Percentiles rank a stretch among this genome's conserved stretches.
Conservation (phyloP, 768 basidiomycete species). For the Suillus placidus region DNA sequence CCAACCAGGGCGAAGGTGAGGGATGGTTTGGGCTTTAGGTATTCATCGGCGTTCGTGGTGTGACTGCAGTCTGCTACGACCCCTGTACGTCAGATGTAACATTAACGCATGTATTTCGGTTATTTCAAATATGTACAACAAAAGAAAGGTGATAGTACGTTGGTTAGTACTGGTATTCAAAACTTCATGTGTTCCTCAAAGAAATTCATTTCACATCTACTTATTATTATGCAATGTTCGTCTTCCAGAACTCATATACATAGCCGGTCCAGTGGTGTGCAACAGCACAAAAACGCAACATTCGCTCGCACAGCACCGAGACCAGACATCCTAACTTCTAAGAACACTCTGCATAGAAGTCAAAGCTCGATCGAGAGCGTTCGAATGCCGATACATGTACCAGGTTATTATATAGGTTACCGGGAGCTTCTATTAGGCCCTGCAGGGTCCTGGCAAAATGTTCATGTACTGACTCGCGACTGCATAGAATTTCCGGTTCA, state of each 20-base stretch:
- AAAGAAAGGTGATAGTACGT: neutral
- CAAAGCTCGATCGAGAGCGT: neutral
- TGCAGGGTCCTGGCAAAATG: too few relatives aligned
- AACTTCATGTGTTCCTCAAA: neutral
- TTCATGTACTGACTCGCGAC: too few relatives aligned
- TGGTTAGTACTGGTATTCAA: neutral
- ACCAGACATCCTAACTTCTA: neutral
- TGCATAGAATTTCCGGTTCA: too few relatives aligned
- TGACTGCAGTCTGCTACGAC: neutral
- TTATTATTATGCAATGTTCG: neutral
- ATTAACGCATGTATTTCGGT: neutral
- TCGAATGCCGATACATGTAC: too few relatives aligned
- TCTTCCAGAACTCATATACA: neutral
- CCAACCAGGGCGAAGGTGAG: neutral
- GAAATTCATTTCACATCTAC: neutral
- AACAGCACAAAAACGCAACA: neutral
- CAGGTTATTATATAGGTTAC: too few relatives aligned
- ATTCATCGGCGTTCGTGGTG: neutral
- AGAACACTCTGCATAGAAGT: neutral
- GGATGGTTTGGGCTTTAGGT: too few relatives aligned
- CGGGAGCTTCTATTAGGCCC: too few relatives aligned
- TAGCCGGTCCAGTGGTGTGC: neutral
- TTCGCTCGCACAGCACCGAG: neutral
- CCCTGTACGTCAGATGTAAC: neutral
- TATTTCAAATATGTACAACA: neutral